phyloP scores from a whole-genome alignment of 768 basidiomycete genomes.

The Termitomyces sp. region DNA sequence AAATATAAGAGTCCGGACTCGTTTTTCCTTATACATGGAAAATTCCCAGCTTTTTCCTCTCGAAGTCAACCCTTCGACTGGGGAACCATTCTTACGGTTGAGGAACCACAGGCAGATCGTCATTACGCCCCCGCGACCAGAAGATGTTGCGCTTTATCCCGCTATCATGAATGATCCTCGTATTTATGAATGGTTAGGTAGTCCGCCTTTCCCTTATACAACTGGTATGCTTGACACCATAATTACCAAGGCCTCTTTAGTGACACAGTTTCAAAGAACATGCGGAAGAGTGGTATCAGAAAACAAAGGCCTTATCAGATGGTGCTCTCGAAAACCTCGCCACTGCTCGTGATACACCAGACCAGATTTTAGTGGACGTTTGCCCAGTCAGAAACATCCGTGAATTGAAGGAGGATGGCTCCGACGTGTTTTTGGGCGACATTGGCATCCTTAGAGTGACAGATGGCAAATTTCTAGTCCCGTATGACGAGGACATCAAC shows the following conservation, averaged over 20 bases:
- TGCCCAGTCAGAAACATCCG: slow-evolving; percentile 50
- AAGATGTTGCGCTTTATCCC: slow-evolving; percentile 18
- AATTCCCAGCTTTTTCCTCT: slow-evolving; percentile 28
- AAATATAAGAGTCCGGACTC: background rate
- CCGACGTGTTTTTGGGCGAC: slow-evolving; percentile 50
- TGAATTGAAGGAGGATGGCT: slow-evolving; percentile 52
- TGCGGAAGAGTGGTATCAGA: slow-evolving; percentile 23
- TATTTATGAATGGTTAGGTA: slow-evolving; percentile 39
- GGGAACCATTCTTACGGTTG: slow-evolving; percentile 48
- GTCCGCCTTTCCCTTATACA: slow-evolving; percentile 52
- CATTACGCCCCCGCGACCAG: slow-evolving; percentile 51
- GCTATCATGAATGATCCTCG: slow-evolving; percentile 44
- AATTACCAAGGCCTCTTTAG: background rate
- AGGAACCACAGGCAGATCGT: slow-evolving; percentile 47
- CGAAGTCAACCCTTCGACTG: slow-evolving; percentile 27
- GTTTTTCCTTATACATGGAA: slow-evolving; percentile 8
- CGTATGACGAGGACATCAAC: slow-evolving; percentile 21
- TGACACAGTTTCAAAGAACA: slow-evolving; percentile 24
- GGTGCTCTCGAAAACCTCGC: slow-evolving; percentile 26
- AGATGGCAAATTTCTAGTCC: slow-evolving; percentile 16
- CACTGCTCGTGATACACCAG: slow-evolving; percentile 17
- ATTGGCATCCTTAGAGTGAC: slow-evolving; percentile 30
- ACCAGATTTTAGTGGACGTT: slow-evolving; percentile 29
- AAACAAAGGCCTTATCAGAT: slow-evolving; percentile 23
- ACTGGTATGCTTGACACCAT: slow-evolving; percentile 19